A percentile compares a stretch with the other conserved stretches of the same genome.
Conservation (phyloP, 225 moss, liverwort and hornwort species). For the Lunularia cruciata region DNA sequence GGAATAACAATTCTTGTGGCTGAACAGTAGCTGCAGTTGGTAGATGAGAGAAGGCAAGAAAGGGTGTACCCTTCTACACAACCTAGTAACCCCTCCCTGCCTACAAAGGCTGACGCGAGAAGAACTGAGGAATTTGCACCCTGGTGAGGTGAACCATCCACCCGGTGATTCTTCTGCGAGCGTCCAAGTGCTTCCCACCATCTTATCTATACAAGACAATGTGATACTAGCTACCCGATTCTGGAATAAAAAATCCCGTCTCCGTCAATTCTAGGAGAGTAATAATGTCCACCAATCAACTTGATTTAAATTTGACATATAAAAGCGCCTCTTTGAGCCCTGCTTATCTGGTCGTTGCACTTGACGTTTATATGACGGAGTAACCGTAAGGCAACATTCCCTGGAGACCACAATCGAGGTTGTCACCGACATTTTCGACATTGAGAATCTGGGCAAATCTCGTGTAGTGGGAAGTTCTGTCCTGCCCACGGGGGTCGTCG, state of each 20-base stretch:
- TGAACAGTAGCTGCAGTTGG: neutral
- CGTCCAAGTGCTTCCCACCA: constrained; percentile 9
- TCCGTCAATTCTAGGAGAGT: neutral
- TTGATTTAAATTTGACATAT: neutral
- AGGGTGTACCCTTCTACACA: neutral
- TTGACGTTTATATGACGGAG: constrained; percentile 10
- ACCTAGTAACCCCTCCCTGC: no score
- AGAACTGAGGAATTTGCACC: neutral
- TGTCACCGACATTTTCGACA: constrained; percentile 35
- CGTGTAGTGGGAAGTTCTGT: constrained; percentile 64
- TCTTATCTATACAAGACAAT: constrained; percentile 24
- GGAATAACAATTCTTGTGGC: neutral
- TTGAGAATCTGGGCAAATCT: constrained; percentile 50
- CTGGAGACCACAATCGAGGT: constrained; percentile 67
- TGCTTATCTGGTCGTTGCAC: no score
- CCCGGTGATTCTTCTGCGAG: neutral
- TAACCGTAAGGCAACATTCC: constrained; percentile 65
- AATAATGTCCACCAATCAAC: neutral
- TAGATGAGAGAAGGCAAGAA: neutral
- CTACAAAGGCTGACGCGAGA: neutral
- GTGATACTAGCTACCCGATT: constrained; percentile 8
- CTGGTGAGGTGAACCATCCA: no score
- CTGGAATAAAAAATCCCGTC: neutral
- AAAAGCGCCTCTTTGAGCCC: neutral
- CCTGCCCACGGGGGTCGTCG: constrained; percentile 64